Conservation (phyloP, 2,329 filamentous ascomycete species). For the Calonectria hawksworthii region DNA sequence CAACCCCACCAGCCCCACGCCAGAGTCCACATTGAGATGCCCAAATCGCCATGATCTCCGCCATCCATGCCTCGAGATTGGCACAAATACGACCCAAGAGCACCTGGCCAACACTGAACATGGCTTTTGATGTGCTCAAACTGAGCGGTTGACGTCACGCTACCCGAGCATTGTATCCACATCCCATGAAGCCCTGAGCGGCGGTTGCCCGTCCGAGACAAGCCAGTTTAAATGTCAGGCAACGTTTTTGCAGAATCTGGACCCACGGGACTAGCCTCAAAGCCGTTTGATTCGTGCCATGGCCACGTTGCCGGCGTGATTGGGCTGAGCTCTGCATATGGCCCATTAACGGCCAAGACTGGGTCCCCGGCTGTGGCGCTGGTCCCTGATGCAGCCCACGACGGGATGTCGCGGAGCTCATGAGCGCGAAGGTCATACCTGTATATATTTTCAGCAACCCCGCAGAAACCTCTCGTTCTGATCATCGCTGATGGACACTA, state of each 20-base stretch:
- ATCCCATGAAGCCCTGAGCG: background rate
- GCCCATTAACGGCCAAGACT: background rate
- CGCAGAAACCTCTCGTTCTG: background rate
- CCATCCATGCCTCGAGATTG: background rate
- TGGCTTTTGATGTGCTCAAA: background rate
- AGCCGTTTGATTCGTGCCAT: background rate
- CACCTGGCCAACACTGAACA: background rate
- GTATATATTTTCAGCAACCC: background rate
- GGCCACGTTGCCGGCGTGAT: background rate
- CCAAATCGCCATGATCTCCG: background rate
- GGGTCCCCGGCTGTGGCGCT: background rate
- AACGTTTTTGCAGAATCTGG: background rate
- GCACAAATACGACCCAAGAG: background rate
- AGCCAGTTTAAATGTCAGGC: background rate
- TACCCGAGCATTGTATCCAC: background rate
- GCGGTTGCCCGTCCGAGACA: background rate
- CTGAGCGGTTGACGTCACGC: background rate
- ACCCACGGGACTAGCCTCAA: background rate
- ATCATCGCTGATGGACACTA: background rate
- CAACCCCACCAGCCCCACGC: background rate
- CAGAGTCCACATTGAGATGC: background rate
- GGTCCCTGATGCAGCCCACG: background rate
- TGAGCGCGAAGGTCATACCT: background rate
- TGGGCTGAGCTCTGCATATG: background rate
- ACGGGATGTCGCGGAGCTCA: background rate